A percentile compares a stretch with the other conserved stretches of the same genome.
Conservation (phyloP, 495 filamentous ascomycete species). For the Aspergillus nidulans region DNA sequence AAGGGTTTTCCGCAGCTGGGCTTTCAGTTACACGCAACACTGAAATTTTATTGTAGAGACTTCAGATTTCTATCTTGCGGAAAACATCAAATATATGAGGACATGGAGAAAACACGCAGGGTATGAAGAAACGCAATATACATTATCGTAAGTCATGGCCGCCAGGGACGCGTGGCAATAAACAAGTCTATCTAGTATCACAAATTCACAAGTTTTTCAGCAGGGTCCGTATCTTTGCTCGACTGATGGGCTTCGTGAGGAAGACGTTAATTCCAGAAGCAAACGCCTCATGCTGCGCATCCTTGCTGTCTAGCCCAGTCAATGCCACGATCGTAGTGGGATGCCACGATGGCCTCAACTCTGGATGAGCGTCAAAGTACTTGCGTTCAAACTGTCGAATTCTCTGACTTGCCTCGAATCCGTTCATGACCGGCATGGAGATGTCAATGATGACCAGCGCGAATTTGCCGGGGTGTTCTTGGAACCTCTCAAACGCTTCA, state of each 20-base stretch:
- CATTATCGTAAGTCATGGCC: no score
- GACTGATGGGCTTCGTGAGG: slow-evolving; percentile 34
- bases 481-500: slow-evolving; percentile 48
- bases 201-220: slow-evolving; percentile 5
- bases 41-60: no score
- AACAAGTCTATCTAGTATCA: no score
- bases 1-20: no score
- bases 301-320: slow-evolving; percentile 29
- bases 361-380: background rate
- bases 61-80: no score
- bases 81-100: no score
- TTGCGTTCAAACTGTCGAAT: slow-evolving; percentile 62
- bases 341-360: background rate
- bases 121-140: no score
- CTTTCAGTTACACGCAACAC: no score
- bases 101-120: no score
- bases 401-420: slow-evolving; percentile 70
- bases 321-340: slow-evolving; percentile 30
- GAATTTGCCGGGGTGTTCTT: slow-evolving; percentile 25
- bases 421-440: slow-evolving; percentile 81
- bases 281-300: slow-evolving; percentile 28
- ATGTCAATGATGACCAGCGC: slow-evolving; percentile 59
- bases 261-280: slow-evolving; percentile 38
- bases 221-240: slow-evolving; percentile 19
- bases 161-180: no score